phyloP scores from a whole-genome alignment of 2,329 filamentous ascomycete genomes.

The Graphiopsis chlorocephala region DNA sequence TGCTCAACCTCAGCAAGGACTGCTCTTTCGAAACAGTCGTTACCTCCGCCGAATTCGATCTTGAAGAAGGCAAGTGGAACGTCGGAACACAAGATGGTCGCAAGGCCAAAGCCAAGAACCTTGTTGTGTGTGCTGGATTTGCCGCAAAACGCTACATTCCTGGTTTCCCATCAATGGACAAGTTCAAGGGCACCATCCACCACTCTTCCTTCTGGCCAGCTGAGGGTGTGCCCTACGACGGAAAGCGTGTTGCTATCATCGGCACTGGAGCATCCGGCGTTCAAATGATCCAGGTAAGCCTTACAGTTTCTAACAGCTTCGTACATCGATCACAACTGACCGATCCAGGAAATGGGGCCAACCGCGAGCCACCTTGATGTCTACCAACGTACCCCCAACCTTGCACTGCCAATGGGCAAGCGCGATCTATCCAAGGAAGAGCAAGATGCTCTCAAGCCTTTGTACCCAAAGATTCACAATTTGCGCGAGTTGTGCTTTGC shows the following conservation, averaged over 20 bases:
- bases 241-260: constrained; percentile 61
- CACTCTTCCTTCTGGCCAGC: constrained; percentile 44
- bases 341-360: constrained; percentile 43
- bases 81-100: constrained; percentile 53
- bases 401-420: constrained; percentile 61
- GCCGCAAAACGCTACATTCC: constrained; percentile 62
- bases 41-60: constrained; percentile 52
- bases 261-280: constrained; percentile 65
- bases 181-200: constrained; percentile 56
- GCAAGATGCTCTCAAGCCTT: constrained; percentile 45
- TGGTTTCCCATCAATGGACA: constrained; percentile 57
- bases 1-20: constrained; percentile 56
- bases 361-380: constrained; percentile 48
- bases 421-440: constrained; percentile 49
- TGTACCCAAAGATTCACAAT: constrained; percentile 50
- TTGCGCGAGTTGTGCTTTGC: constrained; percentile 54
- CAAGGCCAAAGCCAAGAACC: constrained; percentile 49
- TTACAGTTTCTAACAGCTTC: not conserved
- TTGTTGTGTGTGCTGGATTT: constrained; percentile 56
- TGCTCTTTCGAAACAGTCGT: constrained; percentile 57
- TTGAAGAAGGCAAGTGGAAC: constrained; percentile 47
- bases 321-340: not conserved
- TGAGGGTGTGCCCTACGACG: constrained; percentile 52
- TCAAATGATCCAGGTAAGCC: constrained; percentile 53
- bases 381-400: constrained; percentile 66